Base-by-base conservation (phyloP, 2,329 filamentous ascomycete species). In the Xylaria sp. region DNA sequence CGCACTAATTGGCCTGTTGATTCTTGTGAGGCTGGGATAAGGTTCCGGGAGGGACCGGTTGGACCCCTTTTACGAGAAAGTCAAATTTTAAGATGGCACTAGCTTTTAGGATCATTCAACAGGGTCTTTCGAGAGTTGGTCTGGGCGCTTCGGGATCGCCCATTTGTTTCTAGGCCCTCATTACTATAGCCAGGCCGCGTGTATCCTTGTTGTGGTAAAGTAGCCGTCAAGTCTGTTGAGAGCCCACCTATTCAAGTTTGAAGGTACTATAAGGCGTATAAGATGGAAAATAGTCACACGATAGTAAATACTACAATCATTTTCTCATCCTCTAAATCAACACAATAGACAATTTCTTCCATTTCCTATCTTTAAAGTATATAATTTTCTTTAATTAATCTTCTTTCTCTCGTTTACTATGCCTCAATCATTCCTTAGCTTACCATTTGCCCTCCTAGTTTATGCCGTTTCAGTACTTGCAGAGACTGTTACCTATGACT, bases 401-500 rank as follows among this genome's bases (percentile, higher is more conserved):
- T 9, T 1, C 5, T 53, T 31, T 44, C 20, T 38, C 28, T n/a
- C 28, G 28, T 17, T 26, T 42, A 63, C 31, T 6, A 67, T 69
- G 66, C 49, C 49, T 51, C 62, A 6, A 44, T 15, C 10, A 40
- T 33, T n/a, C 9, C 9, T 61, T 23, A 2, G 46, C 11, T 6
- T 42, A 6, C n/a, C 75, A 13, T 26, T 74, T 31, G 46, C 51
- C 36, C 28, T 77, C 40, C 36, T 58, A 23, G 33, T 61, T 44
- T 68, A 67, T 58, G 73, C 63, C 62, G 75, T 63, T 62, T 78
- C 58, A 73, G 79, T 74, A 10, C 63, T 66, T 63, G 83, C 82
- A 42, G 81, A 78, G 58, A 86, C 82, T 0, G 82, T 89, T 40
- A 85, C 80, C 1, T 87, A 87, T 72, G 79, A 88, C 74, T 90